Evolutionary conservation across 192 early-diverging fungal genomes (phyloP).

Genomic region (Polychytrium aggregatum): DNA sequence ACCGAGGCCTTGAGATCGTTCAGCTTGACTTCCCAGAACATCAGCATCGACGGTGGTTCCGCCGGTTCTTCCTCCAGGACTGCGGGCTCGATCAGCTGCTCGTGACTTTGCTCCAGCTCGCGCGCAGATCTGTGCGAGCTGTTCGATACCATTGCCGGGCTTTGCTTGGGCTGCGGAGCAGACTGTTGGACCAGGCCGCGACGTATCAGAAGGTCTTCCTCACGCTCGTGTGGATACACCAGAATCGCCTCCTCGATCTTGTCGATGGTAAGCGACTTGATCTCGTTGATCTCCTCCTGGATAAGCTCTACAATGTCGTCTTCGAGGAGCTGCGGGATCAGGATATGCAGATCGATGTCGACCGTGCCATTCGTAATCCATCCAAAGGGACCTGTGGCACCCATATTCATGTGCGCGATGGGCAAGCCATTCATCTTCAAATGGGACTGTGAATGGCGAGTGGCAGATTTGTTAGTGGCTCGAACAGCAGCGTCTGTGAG

Average conservation of each 20-base stretch:
- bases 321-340: slow-evolving; percentile 28
- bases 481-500: slow-evolving; percentile 7
- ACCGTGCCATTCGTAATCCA: slow-evolving; percentile 90
- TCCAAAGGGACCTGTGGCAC: slow-evolving; percentile 74
- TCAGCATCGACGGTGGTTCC: slow-evolving; percentile 28
- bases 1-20: slow-evolving; percentile 86
- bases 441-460: slow-evolving; percentile 34
- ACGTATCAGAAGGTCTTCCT: no score
- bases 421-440: slow-evolving; percentile 79
- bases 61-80: no score
- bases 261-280: slow-evolving; percentile 25
- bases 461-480: no score
- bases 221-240: neutral
- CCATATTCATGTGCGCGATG: slow-evolving; percentile 81
- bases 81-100: no score
- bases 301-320: slow-evolving; percentile 33
- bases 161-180: no score
- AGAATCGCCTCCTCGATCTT: slow-evolving; percentile 28
- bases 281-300: slow-evolving; percentile 25
- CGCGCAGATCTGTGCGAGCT: no score
- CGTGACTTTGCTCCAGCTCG: no score
- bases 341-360: slow-evolving; percentile 57
- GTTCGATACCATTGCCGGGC: no score
- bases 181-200: no score
- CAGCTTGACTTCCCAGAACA: slow-evolving; percentile 76